Evolutionary conservation across 2,329 filamentous ascomycete genomes (phyloP).

Genomic region (Diaporthe sp.): DNA sequence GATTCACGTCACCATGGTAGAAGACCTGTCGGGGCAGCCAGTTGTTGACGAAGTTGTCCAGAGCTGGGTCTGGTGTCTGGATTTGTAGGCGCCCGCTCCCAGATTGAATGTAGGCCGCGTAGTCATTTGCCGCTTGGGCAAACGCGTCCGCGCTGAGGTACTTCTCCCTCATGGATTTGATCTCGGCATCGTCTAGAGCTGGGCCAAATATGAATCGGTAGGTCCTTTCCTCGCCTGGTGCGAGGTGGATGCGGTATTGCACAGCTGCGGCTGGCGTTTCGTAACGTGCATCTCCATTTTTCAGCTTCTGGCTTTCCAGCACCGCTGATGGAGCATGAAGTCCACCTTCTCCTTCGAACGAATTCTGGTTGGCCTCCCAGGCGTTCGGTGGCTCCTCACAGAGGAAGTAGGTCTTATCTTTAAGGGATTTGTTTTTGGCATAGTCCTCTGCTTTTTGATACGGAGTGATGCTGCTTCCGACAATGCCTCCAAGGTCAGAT

Average conservation of each 20-base stretch:
- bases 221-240: conserved; percentile 56
- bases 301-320: conserved; percentile 52
- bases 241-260: conserved; percentile 62
- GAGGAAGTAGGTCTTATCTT: conserved; percentile 70
- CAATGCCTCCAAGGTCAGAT: conserved; percentile 61
- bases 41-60: conserved; percentile 72
- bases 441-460: conserved; percentile 71
- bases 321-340: conserved; percentile 65
- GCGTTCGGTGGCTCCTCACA: conserved; percentile 65
- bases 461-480: conserved; percentile 67
- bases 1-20: conserved; percentile 72
- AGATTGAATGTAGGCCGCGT: conserved; percentile 64
- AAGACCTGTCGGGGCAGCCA: conserved; percentile 71
- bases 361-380: conserved; percentile 66
- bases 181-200: conserved; percentile 66
- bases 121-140: conserved; percentile 59
- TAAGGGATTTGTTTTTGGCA: conserved; percentile 69
- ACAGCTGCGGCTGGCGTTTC: conserved; percentile 68
- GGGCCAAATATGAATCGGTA: conserved; percentile 70
- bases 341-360: conserved; percentile 70
- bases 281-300: conserved; percentile 65
- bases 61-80: conserved; percentile 66
- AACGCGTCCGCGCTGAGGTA: conserved; percentile 67
- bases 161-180: conserved; percentile 58
- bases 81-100: conserved; percentile 66